Base-by-base conservation (phyloP, 2,329 filamentous ascomycete species). In the Colletotrichum destructivum region DNA sequence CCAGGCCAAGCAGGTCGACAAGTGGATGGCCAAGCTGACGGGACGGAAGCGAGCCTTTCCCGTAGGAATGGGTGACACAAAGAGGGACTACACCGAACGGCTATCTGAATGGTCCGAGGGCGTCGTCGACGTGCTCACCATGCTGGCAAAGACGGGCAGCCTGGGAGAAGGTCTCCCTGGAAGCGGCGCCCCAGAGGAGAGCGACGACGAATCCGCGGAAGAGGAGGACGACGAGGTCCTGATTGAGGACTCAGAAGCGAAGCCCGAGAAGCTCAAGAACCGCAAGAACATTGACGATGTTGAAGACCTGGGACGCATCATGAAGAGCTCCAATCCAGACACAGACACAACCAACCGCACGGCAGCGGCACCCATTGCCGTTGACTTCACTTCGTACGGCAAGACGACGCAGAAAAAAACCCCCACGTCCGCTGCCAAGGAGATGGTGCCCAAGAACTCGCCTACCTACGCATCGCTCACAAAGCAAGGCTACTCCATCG, bases 1-100 rank as follows among this genome's bases (percentile, higher is more conserved):
- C 73, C 96, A 98, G 80, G 96, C 96, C 1, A 93, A 92, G 78
- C 92, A 98, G 75, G 87, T 97, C 3, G 96, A 99, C 80, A 95
- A 91, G 79, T 98, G 96, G 96, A 94, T 99, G 93, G 95, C 96
- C n/a, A 97, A 95, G 79, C 83, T 99, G 77, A 98, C 95, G 0
- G 92, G 90, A 2, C 89, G 92, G 73, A 98, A 96, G 83, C 88
- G 95, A 78, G 95, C 94, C 0, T 98, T 93, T 77, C 96, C 96
- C 0, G 85, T 98, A 8, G 96, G 96, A 5, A 92, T 96, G 87
- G 94, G 93, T 2, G 95, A 98, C 81, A 89, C 93, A 69, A 97
- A 95, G 82, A 87, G 83, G n/a, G 93, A 96, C 79, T 89, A 91
- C 23, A 84, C 86, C 23, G 82, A 88, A 60, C 86, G 93, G 35